These are phyloP conservation scores for Angophora floribunda DNA, from an alignment of 345 rosid species.

Conservation along the genomic window DNA sequence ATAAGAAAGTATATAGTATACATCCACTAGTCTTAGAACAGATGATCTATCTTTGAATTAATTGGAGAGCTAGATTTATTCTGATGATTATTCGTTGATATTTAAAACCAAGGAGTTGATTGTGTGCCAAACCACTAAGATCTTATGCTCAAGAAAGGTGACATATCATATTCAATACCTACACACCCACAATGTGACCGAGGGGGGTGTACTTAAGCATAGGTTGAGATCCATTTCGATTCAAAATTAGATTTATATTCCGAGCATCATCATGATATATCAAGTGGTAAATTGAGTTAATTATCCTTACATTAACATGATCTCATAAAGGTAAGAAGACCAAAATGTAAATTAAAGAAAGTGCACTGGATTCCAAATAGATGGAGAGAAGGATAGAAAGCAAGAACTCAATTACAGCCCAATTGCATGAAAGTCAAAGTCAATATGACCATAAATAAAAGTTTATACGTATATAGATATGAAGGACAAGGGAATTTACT, in stretches of 20 bases:
- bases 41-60: too few species aligned
- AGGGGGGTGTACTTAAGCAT: background rate
- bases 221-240: background rate
- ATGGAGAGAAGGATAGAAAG: background rate
- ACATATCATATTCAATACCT: too few species aligned
- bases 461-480: background rate
- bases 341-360: background rate
- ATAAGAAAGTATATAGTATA: too few species aligned
- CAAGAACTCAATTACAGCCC: background rate
- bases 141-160: too few species aligned
- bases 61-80: too few species aligned
- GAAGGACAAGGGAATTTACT: background rate
- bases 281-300: background rate
- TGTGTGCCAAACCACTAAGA: too few species aligned
- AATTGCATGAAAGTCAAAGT: background rate
- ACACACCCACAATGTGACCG: too few species aligned
- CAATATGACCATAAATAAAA: background rate
- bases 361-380: background rate
- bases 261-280: background rate
- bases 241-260: background rate
- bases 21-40: too few species aligned
- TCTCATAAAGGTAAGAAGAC: background rate
- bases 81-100: too few species aligned
- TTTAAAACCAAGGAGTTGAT: too few species aligned
- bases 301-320: background rate